Conservation (phyloP, 495 filamentous ascomycete genomes). For the Xylaria flabelliformis region DNA sequence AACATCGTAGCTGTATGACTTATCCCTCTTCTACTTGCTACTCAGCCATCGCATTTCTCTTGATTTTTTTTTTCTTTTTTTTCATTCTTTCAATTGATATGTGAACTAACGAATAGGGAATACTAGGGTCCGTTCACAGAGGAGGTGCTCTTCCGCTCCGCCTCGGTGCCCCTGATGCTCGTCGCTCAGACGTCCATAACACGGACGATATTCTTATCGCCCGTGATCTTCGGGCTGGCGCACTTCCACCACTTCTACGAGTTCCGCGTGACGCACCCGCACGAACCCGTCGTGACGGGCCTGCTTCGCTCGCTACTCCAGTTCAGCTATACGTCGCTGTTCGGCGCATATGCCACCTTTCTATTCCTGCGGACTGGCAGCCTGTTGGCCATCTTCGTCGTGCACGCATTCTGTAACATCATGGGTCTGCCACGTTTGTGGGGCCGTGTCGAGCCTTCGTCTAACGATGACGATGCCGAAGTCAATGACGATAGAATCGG, state of each 20-base stretch:
- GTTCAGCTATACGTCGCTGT: slow-evolving; percentile 90
- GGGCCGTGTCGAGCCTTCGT: slow-evolving; percentile 68
- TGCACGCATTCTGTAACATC: slow-evolving; percentile 92
- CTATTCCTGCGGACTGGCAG: slow-evolving; percentile 88
- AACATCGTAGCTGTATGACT: slow-evolving; percentile 60
- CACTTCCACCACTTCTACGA: slow-evolving; percentile 98
- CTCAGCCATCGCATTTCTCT: background rate
- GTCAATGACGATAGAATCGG: slow-evolving; percentile 20
- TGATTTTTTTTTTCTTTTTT: background rate
- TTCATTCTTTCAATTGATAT: background rate
- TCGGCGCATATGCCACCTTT: slow-evolving; percentile 92
- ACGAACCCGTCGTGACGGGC: slow-evolving; percentile 63
- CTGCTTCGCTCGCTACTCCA: slow-evolving; percentile 79
- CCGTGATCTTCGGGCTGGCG: slow-evolving; percentile 92
- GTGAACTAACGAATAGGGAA: slow-evolving; percentile 7
- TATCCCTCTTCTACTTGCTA: slow-evolving; percentile 7
- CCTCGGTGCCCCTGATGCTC: slow-evolving; percentile 80
- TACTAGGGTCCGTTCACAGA: slow-evolving; percentile 84
- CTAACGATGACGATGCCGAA: slow-evolving; percentile 22
- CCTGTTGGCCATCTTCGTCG: slow-evolving; percentile 70
- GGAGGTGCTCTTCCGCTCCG: slow-evolving; percentile 89
- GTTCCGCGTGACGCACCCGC: slow-evolving; percentile 81
- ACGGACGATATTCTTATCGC: slow-evolving; percentile 75
- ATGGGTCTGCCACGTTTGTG: slow-evolving; percentile 87
- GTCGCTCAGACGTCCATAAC: slow-evolving; percentile 66